Evolutionary conservation across 306 rosid species (phyloP).

Genomic region (Cercis canadensis): DNA sequence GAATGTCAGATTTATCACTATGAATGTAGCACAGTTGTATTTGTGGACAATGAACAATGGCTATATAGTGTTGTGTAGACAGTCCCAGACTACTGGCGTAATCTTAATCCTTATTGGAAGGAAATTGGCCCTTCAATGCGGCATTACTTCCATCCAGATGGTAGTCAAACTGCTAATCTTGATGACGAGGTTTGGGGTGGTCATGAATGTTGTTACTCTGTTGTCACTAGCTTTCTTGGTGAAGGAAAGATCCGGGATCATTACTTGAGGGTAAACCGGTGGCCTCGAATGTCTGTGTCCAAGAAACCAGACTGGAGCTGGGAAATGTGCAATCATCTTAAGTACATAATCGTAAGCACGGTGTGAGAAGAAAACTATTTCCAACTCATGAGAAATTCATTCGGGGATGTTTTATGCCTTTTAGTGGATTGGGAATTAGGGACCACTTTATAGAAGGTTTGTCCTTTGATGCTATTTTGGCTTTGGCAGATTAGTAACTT

Average conservation of each 20-base stretch:
- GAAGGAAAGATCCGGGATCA: constrained; percentile 53
- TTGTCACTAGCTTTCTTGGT: constrained; percentile 42
- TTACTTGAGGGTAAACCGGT: constrained; percentile 60
- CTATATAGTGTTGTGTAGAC: constrained; percentile 30
- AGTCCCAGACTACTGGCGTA: constrained; percentile 52
- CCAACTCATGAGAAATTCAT: no score
- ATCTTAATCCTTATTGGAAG: constrained; percentile 57
- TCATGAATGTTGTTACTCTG: constrained; percentile 47
- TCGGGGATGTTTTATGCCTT: no score
- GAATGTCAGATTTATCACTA: background rate
- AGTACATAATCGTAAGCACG: no score
- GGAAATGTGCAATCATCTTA: constrained; percentile 54
- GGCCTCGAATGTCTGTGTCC: constrained; percentile 51
- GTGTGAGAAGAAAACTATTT: no score
- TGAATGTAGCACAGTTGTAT: no score
- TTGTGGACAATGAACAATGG: background rate
- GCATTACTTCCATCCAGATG: constrained; percentile 53
- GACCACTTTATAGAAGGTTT: no score
- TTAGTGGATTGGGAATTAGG: no score
- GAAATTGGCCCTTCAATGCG: constrained; percentile 41
- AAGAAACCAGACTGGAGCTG: constrained; percentile 61
- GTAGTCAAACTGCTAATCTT: constrained; percentile 55
- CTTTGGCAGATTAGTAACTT: no score
- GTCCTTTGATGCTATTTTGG: no score
- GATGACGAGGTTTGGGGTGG: constrained; percentile 56